phyloP scores from a whole-genome alignment of 345 rosid species.

The Euclidium syriacum region DNA sequence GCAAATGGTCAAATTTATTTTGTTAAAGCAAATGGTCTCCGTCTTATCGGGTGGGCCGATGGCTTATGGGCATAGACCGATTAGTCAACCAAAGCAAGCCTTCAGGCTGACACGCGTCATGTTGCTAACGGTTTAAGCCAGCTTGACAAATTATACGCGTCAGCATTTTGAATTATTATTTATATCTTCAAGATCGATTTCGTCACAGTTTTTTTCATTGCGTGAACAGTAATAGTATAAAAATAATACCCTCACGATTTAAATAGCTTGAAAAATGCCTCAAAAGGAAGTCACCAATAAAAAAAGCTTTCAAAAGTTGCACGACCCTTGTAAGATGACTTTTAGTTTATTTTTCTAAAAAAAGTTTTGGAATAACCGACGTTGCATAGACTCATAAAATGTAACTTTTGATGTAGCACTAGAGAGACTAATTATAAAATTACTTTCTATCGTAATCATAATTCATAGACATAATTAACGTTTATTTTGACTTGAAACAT shows the following conservation, averaged over 20 bases:
- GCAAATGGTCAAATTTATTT: background rate
- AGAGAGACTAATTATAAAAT: background rate
- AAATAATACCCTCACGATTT: background rate
- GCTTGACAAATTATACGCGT: conserved; percentile 10
- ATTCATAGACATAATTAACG: background rate
- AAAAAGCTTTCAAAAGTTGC: background rate
- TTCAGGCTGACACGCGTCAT: background rate
- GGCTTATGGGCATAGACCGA: background rate
- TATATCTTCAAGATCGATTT: background rate
- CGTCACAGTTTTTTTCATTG: background rate
- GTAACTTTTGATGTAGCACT: background rate
- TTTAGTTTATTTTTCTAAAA: too few relatives aligned
- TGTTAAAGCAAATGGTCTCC: background rate
- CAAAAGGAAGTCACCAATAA: too few relatives aligned
- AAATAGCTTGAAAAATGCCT: background rate
- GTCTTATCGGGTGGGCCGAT: conserved; percentile 19
- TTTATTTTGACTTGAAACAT: background rate
- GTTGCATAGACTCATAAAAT: background rate
- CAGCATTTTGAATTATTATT: background rate
- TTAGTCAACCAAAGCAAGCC: conserved; percentile 20
- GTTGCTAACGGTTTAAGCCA: background rate
- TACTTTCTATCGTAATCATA: background rate
- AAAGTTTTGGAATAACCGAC: background rate
- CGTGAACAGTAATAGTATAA: background rate
- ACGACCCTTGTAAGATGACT: background rate